Base-by-base conservation (phyloP, 805 yeast species). In the Sugiyamaella americana region DNA sequence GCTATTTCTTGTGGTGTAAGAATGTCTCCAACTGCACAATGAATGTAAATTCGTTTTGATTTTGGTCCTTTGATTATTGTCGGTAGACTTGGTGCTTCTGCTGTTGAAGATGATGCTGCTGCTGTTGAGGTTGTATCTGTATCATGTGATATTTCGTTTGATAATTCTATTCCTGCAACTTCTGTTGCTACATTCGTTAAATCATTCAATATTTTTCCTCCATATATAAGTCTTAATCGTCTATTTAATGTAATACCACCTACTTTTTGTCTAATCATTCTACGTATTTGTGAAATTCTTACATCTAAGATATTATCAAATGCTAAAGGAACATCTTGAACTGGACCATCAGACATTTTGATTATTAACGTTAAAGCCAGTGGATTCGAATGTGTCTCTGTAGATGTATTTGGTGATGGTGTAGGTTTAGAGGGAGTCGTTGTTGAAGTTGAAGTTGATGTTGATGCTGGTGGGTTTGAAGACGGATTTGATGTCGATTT, bases 1-100 rank as follows among this genome's bases (percentile, higher is more conserved):
- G 67, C 70, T 23, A 86, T 63, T 57, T 83, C 86, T 13, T 71
- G 76, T 0, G 65, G 59, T 0, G 77, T 68, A 36, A 84, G 58
- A 11, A 70, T 73, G 29, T 78, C 87, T 4, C 96, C 95, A 11
- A 86, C 72, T 3, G 86, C 75, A 65, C 95, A 87, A 60, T 86
- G 95, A 3, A 87, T 71, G 58, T 80, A 85, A n/a, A 83, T 66
- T 40, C 66, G 32, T 5, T 41, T 43, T 2, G 34, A 37, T 16
- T 23, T 26, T 3, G 40, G 49, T 22, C 42, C 39, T 29, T 35
- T 40, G 18, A 26, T 40, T 24, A 37, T 41, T 13, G 8, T 26
- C 13, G 32, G 32, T n/a, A n/a, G n/a, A n/a, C n/a, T n/a, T n/a
- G n/a, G n/a, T n/a, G n/a, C n/a, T n/a, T n/a, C n/a, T 26, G 32